phyloP scores from a whole-genome alignment of 345 rosid species.

The Excoecaria cochinchinensis region DNA sequence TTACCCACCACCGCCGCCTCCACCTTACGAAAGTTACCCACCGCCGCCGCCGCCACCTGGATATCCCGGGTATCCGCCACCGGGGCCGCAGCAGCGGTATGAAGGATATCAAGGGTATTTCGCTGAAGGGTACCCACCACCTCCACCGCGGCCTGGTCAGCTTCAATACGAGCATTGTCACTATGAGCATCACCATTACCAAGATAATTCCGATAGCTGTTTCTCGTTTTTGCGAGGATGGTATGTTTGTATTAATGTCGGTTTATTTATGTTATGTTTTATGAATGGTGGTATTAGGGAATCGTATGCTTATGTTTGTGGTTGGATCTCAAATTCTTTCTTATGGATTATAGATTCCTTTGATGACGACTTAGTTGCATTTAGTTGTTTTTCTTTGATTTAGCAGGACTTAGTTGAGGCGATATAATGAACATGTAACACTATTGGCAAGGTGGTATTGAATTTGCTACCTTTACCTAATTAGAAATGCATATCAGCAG shows the following conservation, averaged over 20 bases:
- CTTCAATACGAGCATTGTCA: constrained; percentile 43
- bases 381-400: not conserved
- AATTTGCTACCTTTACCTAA: not conserved
- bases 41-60: constrained; percentile 46
- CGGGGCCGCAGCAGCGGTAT: constrained; percentile 40
- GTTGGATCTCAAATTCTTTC: not conserved
- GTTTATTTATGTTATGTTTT: not conserved
- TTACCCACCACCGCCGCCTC: constrained; percentile 52
- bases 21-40: constrained; percentile 56
- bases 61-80: constrained; percentile 49
- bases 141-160: constrained; percentile 44
- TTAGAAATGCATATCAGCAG: not conserved
- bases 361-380: not conserved
- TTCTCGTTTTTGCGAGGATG: constrained; percentile 69
- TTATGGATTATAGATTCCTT: not conserved
- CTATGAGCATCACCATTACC: constrained; percentile 53
- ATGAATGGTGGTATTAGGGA: not conserved
- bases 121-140: constrained; percentile 54
- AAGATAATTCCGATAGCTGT: constrained; percentile 53
- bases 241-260: constrained; percentile 34
- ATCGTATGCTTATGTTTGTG: not conserved
- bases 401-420: not conserved
- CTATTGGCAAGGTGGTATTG: not conserved
- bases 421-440: not conserved
- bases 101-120: constrained; percentile 86